phyloP scores from a whole-genome alignment of 306 rosid species.

The Inga laurina region DNA sequence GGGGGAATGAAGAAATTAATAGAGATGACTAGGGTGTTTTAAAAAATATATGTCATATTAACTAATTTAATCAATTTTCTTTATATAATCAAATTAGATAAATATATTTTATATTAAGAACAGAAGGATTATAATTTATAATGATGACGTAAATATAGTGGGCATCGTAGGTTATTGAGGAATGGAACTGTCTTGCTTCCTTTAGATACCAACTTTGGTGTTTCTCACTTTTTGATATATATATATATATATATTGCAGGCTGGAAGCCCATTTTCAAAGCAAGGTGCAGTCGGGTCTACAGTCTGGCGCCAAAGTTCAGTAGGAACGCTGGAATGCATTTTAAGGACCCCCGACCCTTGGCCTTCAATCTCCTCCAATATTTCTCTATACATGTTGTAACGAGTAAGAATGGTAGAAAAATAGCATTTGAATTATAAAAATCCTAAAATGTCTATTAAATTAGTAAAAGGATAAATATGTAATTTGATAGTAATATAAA shows the following conservation, averaged over 20 bases:
- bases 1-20: no score
- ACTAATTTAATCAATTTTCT: rapidly evolving
- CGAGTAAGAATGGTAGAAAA: no score
- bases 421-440: no score
- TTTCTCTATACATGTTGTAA: neutral
- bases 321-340: slow-evolving; percentile 15
- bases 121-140: neutral
- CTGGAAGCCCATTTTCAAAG: slow-evolving; percentile 74
- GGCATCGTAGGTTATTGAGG: neutral
- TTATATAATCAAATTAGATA: no score
- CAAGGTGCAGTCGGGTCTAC: slow-evolving; percentile 75
- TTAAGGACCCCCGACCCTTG: neutral
- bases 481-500: no score
- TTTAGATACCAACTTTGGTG: neutral
- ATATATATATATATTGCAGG: slow-evolving; percentile 49
- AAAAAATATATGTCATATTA: no score
- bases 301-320: slow-evolving; percentile 66
- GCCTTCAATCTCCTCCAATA: neutral
- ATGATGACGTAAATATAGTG: neutral
- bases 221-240: neutral
- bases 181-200: neutral
- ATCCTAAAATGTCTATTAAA: no score
- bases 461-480: no score
- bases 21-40: no score
- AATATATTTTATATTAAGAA: no score